Base-by-base conservation (phyloP, 2,329 filamentous ascomycete species). In the Verruconis gallopava region DNA sequence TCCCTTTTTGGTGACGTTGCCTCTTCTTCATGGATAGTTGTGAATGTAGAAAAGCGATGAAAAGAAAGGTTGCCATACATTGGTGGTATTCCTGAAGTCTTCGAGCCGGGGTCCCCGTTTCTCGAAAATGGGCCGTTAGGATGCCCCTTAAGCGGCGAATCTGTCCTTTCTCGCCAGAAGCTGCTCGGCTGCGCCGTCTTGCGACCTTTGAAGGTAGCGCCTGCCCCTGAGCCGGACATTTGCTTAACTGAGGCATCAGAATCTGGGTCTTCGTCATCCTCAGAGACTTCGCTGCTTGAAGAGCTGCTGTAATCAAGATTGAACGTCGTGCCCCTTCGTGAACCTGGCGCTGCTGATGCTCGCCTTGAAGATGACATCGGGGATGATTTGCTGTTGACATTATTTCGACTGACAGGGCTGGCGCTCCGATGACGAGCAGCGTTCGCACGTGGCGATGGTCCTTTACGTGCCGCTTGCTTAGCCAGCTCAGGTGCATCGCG, bases 401-500 rank as follows among this genome's bases (percentile, higher is more conserved):
- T 14, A 20, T 42, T 36, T 14, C 32, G 30, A 18, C 40, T 33
- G n/a, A 39, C 25, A 12, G 44, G 44, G 25, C 40, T 46, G n/a
- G 21, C 41, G 22, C 44, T 46, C 19, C 44, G 44, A 44, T 4
- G 44, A 25, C 44, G 43, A 20, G 19, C 28, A 17, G 38, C 17
- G 22, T 37, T 14, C 2, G 35, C 28, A 13, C 38, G 30, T 18
- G 40, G 40, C 21, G 40, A 37, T 2, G 42, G n/a, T 39, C 6
- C 18, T 14, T 21, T 17, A n/a, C 20, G 13, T 18, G 4, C 25
- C 20, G 20, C 20, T 41, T 35, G 21, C 3, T 21, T 37, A 36
- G 14, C 37, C 37, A 21, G 50, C 6, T 46, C 58, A 5, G 68
- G 64, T 2, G 68, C 64, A 49, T 69, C 66, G 28, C 71, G 66